Evolutionary conservation across 176 grass and related monocot genomes (phyloP), one percentile per base, ranked within the genome.

Genomic region (Musa beccarii): DNA sequence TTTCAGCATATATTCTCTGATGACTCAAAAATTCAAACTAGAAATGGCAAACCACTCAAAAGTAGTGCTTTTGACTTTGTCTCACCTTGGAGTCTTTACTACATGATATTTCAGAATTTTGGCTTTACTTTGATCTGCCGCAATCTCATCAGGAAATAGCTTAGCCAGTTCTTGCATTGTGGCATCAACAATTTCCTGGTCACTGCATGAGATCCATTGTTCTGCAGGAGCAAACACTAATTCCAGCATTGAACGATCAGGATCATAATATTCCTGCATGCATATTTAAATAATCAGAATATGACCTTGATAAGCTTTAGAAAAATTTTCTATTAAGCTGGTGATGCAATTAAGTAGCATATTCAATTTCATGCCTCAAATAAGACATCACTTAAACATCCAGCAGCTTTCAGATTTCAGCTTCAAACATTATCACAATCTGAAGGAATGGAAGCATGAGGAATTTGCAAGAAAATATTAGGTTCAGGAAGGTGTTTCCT

Each of bases 181-280:
- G 20, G 86, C 90, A 75, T 94, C 83, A 28, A 99, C 92, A 52
- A 99, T 99, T 73, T 99, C 91, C 29, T 88, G 76, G 61, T 92
- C 83, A 68, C 86, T 99, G 54, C 79, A 52, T 76, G 86, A 92
- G 69, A 94, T 83, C 91, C 91, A 99, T 94, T 99, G 84, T 26
- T 94, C 95, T 17, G 95, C 95, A 9, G 95, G 95, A 71, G 95
- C 90, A 72, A 99, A 99, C 71, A 99, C 88, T 81, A 99, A 83
- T 79, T 94, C 95, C 76, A 98, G 54, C 90, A 98, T 99, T 28
- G 95, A 99, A 78, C 80, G 88, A 71, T 99, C 81, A 68, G 88
- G 90, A 77, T 99, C 95, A 79, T 99, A 89, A 76, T 99, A 99
- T 82, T 99, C 95, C 90, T 99, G 79, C 62, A 87, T 80, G 59